These are phyloP conservation scores for Verruconis gallopava DNA, from an alignment of 2,329 filamentous ascomycete genomes.

Conservation along the genomic window DNA sequence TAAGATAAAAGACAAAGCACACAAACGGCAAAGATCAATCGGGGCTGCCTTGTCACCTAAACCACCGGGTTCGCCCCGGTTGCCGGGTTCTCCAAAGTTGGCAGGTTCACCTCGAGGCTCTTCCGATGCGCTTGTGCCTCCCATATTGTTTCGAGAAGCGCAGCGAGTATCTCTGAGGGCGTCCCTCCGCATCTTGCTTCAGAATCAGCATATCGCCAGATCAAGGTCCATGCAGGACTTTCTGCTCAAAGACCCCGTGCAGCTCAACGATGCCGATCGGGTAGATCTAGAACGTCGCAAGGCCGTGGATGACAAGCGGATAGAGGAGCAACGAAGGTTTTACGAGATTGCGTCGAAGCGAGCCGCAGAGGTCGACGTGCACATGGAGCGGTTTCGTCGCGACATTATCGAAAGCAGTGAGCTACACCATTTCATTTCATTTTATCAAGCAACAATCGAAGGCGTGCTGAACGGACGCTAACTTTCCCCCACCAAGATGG, in stretches of 20 bases:
- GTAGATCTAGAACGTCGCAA: constrained; percentile 71
- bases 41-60: constrained; percentile 20
- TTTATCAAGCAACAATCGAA: neutral
- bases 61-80: constrained; percentile 17
- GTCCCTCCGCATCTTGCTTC: constrained; percentile 73
- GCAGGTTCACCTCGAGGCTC: constrained; percentile 16
- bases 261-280: constrained; percentile 66
- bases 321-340: constrained; percentile 87
- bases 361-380: constrained; percentile 85
- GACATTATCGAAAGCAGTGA: constrained; percentile 60
- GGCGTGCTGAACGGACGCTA: constrained; percentile 4
- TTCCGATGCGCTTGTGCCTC: constrained; percentile 26
- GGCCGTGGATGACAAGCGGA: constrained; percentile 69
- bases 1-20: constrained; percentile 12
- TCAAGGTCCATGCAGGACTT: constrained; percentile 80
- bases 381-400: constrained; percentile 74
- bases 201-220: constrained; percentile 71
- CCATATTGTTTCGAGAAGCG: constrained; percentile 67
- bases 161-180: constrained; percentile 86
- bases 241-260: constrained; percentile 58
- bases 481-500: constrained; percentile 53
- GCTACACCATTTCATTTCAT: constrained; percentile 19
- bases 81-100: constrained; percentile 20
- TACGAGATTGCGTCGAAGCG: constrained; percentile 89
- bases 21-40: constrained; percentile 29